phyloP scores from a whole-genome alignment of 1,284 basidiomycete genomes.

The Pseudozyma flocculosa region DNA sequence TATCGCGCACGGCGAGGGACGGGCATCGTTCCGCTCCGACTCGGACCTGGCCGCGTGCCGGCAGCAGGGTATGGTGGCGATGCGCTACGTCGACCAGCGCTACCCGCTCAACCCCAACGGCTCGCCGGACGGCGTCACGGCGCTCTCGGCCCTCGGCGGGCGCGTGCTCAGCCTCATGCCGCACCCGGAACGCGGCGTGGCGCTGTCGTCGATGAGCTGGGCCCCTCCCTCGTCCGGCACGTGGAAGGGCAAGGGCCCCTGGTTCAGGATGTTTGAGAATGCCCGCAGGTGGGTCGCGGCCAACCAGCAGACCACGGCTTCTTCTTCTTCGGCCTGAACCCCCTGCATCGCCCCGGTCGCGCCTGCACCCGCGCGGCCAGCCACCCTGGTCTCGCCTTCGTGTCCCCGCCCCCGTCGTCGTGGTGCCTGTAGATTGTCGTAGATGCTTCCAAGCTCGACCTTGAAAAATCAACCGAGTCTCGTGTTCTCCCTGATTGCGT shows the following conservation, averaged over 20 bases:
- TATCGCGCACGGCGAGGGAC: conserved; percentile 93
- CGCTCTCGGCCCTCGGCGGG: conserved; percentile 80
- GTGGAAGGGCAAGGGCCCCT: conserved; percentile 72
- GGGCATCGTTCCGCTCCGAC: conserved; percentile 67
- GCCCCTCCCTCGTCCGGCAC: conserved; percentile 22
- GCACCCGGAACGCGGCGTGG: conserved; percentile 61
- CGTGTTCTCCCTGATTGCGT: too few species aligned
- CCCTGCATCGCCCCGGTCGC: too few species aligned
- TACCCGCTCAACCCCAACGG: conserved; percentile 81
- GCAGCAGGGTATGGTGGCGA: conserved; percentile 27
- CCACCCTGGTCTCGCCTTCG: too few species aligned
- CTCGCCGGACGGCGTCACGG: conserved; percentile 80
- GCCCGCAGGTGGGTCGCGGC: conserved; percentile 63
- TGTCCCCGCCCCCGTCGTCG: too few species aligned
- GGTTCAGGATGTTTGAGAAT: conserved; percentile 94
- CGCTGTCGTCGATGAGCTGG: conserved; percentile 57
- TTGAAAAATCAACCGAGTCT: too few species aligned
- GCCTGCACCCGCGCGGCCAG: too few species aligned
- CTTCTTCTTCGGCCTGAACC: too few species aligned
- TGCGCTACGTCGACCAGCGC: conserved; percentile 48
- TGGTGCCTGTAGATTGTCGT: too few species aligned
- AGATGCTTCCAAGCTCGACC: too few species aligned
- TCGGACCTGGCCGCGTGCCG: conserved; percentile 24
- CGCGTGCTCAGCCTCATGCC: conserved; percentile 94
- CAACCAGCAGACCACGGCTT: conserved; percentile 6